Evolutionary conservation across 805 yeast genomes (phyloP).

Genomic region (Candida silvicultrix): DNA sequence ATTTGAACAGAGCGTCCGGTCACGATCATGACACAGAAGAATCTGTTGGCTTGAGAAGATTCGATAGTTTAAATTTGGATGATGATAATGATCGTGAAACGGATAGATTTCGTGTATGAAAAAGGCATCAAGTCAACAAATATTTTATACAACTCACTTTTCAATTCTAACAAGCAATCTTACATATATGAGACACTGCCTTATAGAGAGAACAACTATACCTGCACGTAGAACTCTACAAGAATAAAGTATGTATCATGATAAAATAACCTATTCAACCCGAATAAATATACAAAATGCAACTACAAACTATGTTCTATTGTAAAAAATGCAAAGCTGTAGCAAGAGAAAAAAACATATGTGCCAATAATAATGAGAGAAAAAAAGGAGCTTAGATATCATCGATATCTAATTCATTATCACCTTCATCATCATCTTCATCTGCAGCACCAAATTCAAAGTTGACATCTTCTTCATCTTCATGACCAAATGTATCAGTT

Average conservation of each 20-base stretch:
- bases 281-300: slow-evolving; percentile 16
- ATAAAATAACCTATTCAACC: neutral
- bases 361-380: neutral
- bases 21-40: slow-evolving; percentile 31
- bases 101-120: slow-evolving; percentile 19
- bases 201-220: neutral
- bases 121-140: neutral
- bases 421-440: slow-evolving; percentile 68
- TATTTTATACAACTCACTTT: too few relatives aligned
- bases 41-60: slow-evolving; percentile 48
- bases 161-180: too few relatives aligned
- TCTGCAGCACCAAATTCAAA: slow-evolving; percentile 96
- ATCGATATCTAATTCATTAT: slow-evolving; percentile 78
- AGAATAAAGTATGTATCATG: neutral
- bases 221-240: neutral
- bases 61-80: slow-evolving; percentile 50
- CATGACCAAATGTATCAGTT: slow-evolving; percentile 94
- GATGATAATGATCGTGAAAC: slow-evolving; percentile 33
- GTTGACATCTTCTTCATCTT: slow-evolving; percentile 95
- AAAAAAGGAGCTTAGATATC: slow-evolving; percentile 54
- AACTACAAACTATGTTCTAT: neutral
- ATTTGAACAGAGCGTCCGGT: slow-evolving; percentile 39
- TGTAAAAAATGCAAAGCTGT: neutral
- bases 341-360: neutral
- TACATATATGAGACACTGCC: neutral